Evolutionary conservation across 306 rosid genomes (phyloP).

Genomic region (Sophora flavescens): DNA sequence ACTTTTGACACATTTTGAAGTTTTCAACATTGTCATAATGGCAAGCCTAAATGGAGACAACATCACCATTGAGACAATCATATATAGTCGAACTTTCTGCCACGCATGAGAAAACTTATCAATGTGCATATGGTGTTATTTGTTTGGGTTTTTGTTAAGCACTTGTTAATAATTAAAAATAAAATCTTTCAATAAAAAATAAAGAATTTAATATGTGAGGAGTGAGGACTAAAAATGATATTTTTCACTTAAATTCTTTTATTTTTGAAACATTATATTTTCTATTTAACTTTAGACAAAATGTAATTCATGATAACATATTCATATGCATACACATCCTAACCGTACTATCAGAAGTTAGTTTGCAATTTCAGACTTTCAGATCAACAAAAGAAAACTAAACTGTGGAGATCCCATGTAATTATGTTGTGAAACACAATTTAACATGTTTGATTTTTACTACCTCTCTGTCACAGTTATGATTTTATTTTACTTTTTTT

Average conservation of each 20-base stretch:
- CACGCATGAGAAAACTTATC: not conserved
- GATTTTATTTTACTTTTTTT: not conserved
- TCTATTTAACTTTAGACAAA: not conserved
- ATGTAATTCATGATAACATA: not conserved
- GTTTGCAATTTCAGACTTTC: not conserved
- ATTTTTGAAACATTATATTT: too few relatives aligned
- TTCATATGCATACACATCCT: constrained; percentile 6
- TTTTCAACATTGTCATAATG: constrained; percentile 25
- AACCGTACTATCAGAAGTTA: not conserved
- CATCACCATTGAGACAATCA: constrained; percentile 34
- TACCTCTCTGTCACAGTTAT: too few relatives aligned
- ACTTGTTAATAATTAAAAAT: too few relatives aligned
- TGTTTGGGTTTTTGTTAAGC: not conserved
- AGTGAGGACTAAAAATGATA: too few relatives aligned
- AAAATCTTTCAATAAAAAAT: too few relatives aligned
- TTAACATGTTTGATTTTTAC: not conserved
- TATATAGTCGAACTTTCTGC: not conserved
- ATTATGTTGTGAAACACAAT: not conserved
- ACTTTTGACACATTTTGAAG: not conserved
- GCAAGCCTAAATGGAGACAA: constrained; percentile 26
- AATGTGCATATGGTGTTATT: not conserved
- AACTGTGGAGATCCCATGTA: not conserved
- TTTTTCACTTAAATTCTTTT: too few relatives aligned
- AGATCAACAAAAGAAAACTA: not conserved
- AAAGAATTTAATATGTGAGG: too few relatives aligned